Evolutionary conservation across 805 yeast species (phyloP).

Genomic region (Metschnikowia similis): DNA sequence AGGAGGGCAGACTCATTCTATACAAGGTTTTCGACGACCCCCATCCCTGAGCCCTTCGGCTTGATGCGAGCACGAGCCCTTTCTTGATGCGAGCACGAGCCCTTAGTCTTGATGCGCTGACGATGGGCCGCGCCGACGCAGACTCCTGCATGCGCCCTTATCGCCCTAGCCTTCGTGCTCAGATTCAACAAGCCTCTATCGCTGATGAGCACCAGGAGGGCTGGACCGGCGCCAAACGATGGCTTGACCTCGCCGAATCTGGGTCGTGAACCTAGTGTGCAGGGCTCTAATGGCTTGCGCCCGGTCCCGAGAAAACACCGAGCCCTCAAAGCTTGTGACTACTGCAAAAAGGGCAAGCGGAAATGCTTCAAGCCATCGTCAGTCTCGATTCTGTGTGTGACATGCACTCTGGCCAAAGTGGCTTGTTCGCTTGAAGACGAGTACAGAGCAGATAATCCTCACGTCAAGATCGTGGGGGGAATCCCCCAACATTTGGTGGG

Average conservation of each 20-base stretch:
- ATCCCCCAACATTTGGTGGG: constrained; percentile 15
- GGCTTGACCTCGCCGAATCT: not conserved
- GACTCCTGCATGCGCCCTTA: not conserved
- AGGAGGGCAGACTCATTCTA: constrained; percentile 5
- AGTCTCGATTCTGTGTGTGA: constrained; percentile 45
- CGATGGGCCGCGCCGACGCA: not conserved
- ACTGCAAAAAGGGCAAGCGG: constrained; percentile 55
- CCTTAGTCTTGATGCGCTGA: no score
- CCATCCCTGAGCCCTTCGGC: not conserved
- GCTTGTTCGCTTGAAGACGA: constrained; percentile 47
- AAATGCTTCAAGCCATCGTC: constrained; percentile 55
- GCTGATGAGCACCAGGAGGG: no score
- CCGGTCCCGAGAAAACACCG: constrained; percentile 19
- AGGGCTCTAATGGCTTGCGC: not conserved
- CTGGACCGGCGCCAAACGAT: no score
- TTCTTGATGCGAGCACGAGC: not conserved
- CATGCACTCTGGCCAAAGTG: constrained; percentile 52
- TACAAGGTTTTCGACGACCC: not conserved
- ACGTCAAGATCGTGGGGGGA: constrained; percentile 14
- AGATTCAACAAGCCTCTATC: no score
- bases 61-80: no score
- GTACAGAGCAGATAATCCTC: constrained; percentile 11
- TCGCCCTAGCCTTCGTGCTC: not conserved
- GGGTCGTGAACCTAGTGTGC: not conserved
- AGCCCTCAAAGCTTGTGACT: constrained; percentile 51